phyloP scores from a whole-genome alignment of 1,284 basidiomycete species.

The Tilletia walkeri region DNA sequence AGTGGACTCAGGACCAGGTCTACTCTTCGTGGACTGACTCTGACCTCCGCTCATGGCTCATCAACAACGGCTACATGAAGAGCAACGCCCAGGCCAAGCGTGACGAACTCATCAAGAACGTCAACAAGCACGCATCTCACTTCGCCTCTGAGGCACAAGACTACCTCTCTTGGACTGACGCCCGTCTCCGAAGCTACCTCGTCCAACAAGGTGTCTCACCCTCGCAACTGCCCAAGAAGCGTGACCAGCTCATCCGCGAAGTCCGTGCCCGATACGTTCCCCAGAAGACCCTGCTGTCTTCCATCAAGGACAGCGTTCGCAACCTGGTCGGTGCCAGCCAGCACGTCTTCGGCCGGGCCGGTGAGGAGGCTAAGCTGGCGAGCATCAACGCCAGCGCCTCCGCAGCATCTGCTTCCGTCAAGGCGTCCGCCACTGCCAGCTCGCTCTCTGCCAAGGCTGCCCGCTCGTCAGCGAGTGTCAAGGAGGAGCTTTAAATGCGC shows the following conservation, averaged over 20 bases:
- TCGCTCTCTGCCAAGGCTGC: conserved; percentile 11
- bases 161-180: conserved; percentile 51
- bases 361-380: conserved; percentile 37
- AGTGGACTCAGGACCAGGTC: conserved; percentile 32
- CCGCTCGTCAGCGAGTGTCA: conserved; percentile 26
- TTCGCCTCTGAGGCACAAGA: conserved; percentile 37
- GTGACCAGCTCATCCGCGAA: conserved; percentile 48
- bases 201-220: conserved; percentile 38
- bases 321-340: conserved; percentile 44
- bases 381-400: conserved; percentile 32
- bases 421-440: conserved; percentile 32
- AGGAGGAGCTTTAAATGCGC: conserved; percentile 34
- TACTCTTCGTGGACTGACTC: conserved; percentile 49
- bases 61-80: conserved; percentile 44
- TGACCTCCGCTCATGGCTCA: conserved; percentile 27
- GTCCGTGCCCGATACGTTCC: conserved; percentile 50
- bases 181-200: conserved; percentile 45
- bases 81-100: conserved; percentile 40
- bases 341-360: conserved; percentile 43
- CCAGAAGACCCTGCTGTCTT: conserved; percentile 38
- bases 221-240: conserved; percentile 40
- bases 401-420: conserved; percentile 30
- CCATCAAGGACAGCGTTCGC: conserved; percentile 45
- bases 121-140: conserved; percentile 17
- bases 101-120: conserved; percentile 44